Evolutionary conservation across 306 rosid genomes (phyloP), one percentile per base, ranked within the genome.

Genomic region (Carpinus viminea): DNA sequence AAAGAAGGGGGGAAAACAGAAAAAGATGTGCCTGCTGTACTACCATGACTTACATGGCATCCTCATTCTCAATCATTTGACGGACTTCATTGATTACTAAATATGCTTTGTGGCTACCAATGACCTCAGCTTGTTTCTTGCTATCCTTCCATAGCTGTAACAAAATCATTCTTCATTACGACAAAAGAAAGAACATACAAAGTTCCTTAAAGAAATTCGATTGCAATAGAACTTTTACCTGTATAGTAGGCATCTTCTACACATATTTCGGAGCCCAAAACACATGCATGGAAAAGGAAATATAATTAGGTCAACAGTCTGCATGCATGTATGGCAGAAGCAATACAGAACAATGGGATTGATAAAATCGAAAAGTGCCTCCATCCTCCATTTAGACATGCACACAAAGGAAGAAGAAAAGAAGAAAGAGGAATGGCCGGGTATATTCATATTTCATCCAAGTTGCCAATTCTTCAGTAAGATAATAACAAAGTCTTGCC

Each of bases 161-260:
- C 74, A 68, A 13, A 51, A 79, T 34, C 51, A 69, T 68, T 75
- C 28, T 72, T 54, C 53, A 45, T 52, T 66, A 72, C 12, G 34
- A 54, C 7, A 31, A 13, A 21, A 18, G 71, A 38, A 83, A 75
- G 65, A 78, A 28, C 43, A 55, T 34, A 56, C 18, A 17, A 31
- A 74, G 43, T 75, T 59, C 45, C 16, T 36, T 24, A 46, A 56
- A 65, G 59, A 79, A 64, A 70, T 72, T 59, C n/a, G 66, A 80
- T 62, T 24, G 69, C 46, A 36, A 47, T n/a, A 70, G 61, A 52
- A 72, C 21, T 46, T 78, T 85, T 89, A 92, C 96, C 93, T 94
- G 97, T 84, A 94, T 85, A n/a, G 93, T 88, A 74, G 98, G 98
- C 98, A 94, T 94, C 84, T 88, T 94, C 97, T 94, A 89, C 85